phyloP scores from a whole-genome alignment of 108 stramenopile genomes.

The Skeletonema tropicum region DNA sequence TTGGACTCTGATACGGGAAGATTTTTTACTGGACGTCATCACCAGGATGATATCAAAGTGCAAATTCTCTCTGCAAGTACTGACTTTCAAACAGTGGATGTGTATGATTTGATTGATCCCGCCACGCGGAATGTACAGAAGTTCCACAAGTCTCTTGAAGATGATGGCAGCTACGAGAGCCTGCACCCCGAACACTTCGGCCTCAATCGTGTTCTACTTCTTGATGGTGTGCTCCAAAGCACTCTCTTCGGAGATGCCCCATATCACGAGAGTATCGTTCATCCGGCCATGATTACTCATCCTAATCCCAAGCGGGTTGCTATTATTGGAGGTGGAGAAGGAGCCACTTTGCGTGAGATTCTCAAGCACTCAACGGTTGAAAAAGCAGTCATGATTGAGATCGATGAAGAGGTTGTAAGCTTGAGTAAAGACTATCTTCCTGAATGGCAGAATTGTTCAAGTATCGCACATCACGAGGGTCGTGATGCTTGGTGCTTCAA shows the following conservation, averaged over 20 bases:
- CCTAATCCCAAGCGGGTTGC: slow-evolving; percentile 85
- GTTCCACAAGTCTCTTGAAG: slow-evolving; percentile 51
- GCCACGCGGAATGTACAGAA: slow-evolving; percentile 28
- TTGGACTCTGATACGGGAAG: background rate
- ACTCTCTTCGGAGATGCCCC: slow-evolving; percentile 55
- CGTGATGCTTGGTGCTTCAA: slow-evolving; percentile 65
- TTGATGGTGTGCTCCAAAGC: slow-evolving; percentile 74
- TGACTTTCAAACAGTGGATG: slow-evolving; percentile 62
- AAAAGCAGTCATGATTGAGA: slow-evolving; percentile 88
- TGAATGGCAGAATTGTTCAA: slow-evolving; percentile 68
- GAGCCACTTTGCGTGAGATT: slow-evolving; percentile 81
- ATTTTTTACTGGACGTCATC: slow-evolving; percentile 7
- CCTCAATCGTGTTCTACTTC: slow-evolving; percentile 64
- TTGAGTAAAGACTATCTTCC: slow-evolving; percentile 69
- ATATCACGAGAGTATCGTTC: slow-evolving; percentile 91
- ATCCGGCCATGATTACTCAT: slow-evolving; percentile 93
- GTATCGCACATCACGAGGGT: slow-evolving; percentile 44
- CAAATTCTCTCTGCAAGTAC: slow-evolving; percentile 43
- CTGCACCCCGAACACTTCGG: slow-evolving; percentile 46
- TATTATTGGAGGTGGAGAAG: slow-evolving; percentile 94
- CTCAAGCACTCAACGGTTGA: slow-evolving; percentile 85
- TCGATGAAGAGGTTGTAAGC: slow-evolving; percentile 77
- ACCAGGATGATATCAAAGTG: slow-evolving; percentile 25
- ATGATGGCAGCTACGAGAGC: slow-evolving; percentile 54
- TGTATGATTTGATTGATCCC: slow-evolving; percentile 66